phyloP scores from a whole-genome alignment of 352 stramenopile species.

The Globisporangium middletonii region DNA sequence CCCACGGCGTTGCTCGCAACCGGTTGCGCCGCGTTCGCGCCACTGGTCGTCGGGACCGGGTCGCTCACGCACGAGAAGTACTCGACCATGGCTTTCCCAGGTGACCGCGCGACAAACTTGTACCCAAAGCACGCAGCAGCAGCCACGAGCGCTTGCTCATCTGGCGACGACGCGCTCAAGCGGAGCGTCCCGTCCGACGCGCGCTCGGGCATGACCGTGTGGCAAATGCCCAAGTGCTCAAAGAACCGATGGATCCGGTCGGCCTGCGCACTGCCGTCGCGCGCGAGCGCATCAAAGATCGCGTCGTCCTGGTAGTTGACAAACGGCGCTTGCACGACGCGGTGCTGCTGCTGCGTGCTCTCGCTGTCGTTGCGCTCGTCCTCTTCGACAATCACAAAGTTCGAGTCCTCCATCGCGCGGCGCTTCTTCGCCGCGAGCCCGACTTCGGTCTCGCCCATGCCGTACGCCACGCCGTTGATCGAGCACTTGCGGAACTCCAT shows the following conservation, averaged over 20 bases:
- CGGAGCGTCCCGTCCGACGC: conserved; percentile 78
- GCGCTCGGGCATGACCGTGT: conserved; percentile 98
- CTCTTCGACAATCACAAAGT: conserved; percentile 22
- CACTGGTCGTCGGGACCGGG: conserved; percentile 15
- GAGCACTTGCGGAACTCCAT: conserved; percentile 97
- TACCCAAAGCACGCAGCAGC: conserved; percentile 81
- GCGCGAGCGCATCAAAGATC: conserved; percentile 52
- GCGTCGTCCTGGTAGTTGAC: conserved; percentile 86
- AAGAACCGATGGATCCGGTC: conserved; percentile 70
- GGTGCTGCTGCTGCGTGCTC: conserved; percentile 26
- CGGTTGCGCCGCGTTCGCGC: conserved; percentile 20
- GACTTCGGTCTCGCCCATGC: conserved; percentile 83
- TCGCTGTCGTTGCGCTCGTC: conserved; percentile 28
- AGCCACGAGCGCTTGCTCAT: conserved; percentile 87
- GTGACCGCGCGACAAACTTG: conserved; percentile 63
- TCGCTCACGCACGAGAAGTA: conserved; percentile 46
- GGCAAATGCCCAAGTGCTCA: conserved; percentile 87
- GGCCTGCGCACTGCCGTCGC: conserved; percentile 37
- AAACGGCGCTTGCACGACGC: conserved; percentile 65
- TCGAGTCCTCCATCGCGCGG: conserved; percentile 4
- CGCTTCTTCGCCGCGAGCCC: conserved; percentile 67
- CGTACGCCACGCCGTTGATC: conserved; percentile 92
- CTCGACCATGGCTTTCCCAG: conserved; percentile 72
- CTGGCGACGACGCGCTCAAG: conserved; percentile 89
- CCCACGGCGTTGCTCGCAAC: conserved; percentile 24